A percentile compares a stretch with the other conserved stretches of the same genome.
Evolutionary conservation across 2,329 filamentous ascomycete species (phyloP).

Genomic region (Alternaria solani): DNA sequence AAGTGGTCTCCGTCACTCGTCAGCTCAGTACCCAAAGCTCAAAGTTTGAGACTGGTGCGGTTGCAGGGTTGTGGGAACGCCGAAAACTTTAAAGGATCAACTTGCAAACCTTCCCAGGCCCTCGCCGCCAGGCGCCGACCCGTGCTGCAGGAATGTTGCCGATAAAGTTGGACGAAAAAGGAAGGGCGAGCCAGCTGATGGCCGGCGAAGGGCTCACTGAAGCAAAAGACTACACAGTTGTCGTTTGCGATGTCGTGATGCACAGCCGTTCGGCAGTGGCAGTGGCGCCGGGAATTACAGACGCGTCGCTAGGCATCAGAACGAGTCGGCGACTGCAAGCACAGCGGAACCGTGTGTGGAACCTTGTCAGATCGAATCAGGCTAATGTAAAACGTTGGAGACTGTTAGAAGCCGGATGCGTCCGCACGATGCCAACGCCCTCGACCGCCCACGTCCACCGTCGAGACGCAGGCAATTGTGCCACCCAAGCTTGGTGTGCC

Average conservation of each 20-base stretch:
- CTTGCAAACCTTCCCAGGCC: constrained; percentile 41
- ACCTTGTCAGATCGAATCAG: constrained; percentile 46
- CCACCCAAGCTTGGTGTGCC: background rate
- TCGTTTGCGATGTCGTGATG: constrained; percentile 21
- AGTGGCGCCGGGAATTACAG: constrained; percentile 24
- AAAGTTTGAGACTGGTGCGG: constrained; percentile 50
- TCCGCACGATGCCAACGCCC: constrained; percentile 30
- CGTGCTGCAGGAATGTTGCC: constrained; percentile 30
- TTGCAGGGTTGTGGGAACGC: constrained; percentile 47
- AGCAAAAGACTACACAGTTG: constrained; percentile 8
- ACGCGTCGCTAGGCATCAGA: constrained; percentile 19
- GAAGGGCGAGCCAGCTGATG: constrained; percentile 19
- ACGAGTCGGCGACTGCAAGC: constrained; percentile 20
- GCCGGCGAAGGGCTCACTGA: constrained; percentile 10
- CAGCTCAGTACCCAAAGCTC: constrained; percentile 39
- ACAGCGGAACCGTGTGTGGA: constrained; percentile 27
- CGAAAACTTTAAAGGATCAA: constrained; percentile 48
- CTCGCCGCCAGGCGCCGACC: constrained; percentile 35
- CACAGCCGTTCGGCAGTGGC: constrained; percentile 25
- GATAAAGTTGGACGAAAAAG: constrained; percentile 18
- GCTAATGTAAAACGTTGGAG: constrained; percentile 48
- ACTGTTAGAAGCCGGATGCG: constrained; percentile 42
- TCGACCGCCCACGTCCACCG: constrained; percentile 3
- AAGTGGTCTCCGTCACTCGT: constrained; percentile 38
- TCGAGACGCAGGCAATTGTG: constrained; percentile 7